Conservation (phyloP, 23 red algal species). For the Gracilaria gracilis region DNA sequence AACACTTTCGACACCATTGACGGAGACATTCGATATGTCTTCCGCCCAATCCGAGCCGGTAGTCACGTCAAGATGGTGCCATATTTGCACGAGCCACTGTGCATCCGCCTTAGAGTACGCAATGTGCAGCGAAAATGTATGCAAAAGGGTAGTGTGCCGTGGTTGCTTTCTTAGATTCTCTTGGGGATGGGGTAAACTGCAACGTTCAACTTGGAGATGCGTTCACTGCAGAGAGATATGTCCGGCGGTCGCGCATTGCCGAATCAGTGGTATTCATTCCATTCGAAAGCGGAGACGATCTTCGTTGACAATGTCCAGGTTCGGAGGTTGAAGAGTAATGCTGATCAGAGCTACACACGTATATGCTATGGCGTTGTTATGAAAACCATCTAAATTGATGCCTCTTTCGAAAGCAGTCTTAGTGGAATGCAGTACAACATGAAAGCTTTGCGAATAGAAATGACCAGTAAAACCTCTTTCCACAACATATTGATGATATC, state of each 20-base stretch:
- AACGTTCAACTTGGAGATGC: slow-evolving; percentile 10
- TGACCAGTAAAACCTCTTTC: too few relatives aligned
- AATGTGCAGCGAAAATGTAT: not conserved
- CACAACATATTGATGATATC: too few relatives aligned
- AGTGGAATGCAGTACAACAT: too few relatives aligned
- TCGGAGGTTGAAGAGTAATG: not conserved
- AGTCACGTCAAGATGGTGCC: not conserved
- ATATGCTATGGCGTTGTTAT: not conserved
- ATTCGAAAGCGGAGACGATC: slow-evolving; percentile 21
- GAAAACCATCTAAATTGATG: too few relatives aligned
- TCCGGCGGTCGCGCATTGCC: slow-evolving; percentile 10
- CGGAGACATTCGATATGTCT: not conserved
- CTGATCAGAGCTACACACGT: not conserved
- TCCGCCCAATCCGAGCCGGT: not conserved
- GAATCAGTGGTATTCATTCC: slow-evolving; percentile 15
- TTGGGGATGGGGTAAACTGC: slow-evolving; percentile 28
- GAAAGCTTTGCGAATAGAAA: too few relatives aligned
- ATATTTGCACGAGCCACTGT: slow-evolving; percentile 15
- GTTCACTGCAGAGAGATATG: slow-evolving; percentile 17
- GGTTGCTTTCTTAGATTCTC: slow-evolving; percentile 27
- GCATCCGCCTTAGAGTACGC: not conserved
- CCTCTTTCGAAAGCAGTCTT: too few relatives aligned
- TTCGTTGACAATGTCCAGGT: not conserved
- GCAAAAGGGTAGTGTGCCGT: slow-evolving; percentile 2
- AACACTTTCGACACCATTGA: slow-evolving; percentile 10